Base-by-base conservation (phyloP, 495 filamentous ascomycete genomes). In the Hypoxylon subgilvum region DNA sequence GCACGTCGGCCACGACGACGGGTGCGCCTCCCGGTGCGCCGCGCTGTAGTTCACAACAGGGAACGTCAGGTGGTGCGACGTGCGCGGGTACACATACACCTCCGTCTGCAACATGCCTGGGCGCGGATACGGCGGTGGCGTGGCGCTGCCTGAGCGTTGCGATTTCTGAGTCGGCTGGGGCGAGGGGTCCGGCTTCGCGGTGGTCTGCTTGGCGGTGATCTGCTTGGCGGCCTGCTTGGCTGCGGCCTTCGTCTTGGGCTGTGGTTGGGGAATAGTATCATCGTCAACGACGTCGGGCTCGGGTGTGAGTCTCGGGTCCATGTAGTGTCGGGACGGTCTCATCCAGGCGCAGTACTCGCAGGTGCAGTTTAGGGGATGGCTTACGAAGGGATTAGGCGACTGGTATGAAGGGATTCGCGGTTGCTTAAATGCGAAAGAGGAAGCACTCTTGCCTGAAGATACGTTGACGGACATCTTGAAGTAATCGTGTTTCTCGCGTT, bases 31-130 rank as follows among this genome's bases (percentile, higher is more conserved):
- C 2, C 40, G 45, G 19, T 46, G 27, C 9, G 34, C 35, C 9
- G 38, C 14, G 31, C 52, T 60, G 57, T 67, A 52, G 52, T 67
- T 35, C 7, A 69, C 67, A 6, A 69, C 64, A 8, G 67, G 51
- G 23, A 69, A 65, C 4, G 49, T 53, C n/a, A 62, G 47, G 42
- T 69, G 60, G 12, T 31, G 48, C 1, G 30, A 25, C 2, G 52
- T 44, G 31, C 32, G 27, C 1, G 67, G 60, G 41, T 64, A 60
- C 3, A 69, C 31, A 32, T 69, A 67, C 19, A 62, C 16, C 27
- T 64, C 49, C 19, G 47, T 41, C 30, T 44, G 56, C 4, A 19
- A 16, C 42, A 42, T 62, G 5, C 19, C 46, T 10, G 40, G 25
- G 1, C 23, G 21, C 1, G 19, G 52, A 1, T 9, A 18, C 10